These are phyloP conservation scores for Xylariaceae sp. DNA, from an alignment of 2,329 filamentous ascomycete species.

Conservation along the genomic window DNA sequence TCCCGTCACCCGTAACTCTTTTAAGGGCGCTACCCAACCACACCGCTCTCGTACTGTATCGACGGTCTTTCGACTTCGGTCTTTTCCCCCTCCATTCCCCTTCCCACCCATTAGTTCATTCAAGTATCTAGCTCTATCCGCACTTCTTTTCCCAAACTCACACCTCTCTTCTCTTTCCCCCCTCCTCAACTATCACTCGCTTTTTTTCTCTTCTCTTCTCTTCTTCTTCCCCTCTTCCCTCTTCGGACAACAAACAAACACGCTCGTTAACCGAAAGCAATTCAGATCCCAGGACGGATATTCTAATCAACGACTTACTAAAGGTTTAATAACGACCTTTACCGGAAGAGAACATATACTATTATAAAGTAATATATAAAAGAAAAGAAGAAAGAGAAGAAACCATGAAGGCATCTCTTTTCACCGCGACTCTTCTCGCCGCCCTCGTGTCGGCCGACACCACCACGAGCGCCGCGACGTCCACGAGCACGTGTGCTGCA, in stretches of 20 bases:
- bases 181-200: not conserved
- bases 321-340: not conserved
- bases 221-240: no score
- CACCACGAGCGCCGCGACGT: conserved; percentile 3
- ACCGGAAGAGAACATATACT: no score
- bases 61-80: no score
- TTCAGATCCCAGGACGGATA: no score
- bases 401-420: conserved; percentile 24
- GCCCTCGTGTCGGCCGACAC: conserved; percentile 16
- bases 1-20: not conserved
- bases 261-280: conserved; percentile 3
- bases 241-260: not conserved
- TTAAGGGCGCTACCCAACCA: conserved; percentile 1
- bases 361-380: no score
- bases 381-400: not conserved
- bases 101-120: no score
- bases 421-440: conserved; percentile 26
- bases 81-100: no score
- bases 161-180: no score
- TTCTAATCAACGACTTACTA: not conserved
- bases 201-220: not conserved
- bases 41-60: not conserved
- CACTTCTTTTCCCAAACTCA: not conserved
- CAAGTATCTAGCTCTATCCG: not conserved
- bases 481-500: conserved; percentile 29